These are phyloP conservation scores for Blastobotrys petasosporus DNA, from an alignment of 1,139 yeast species.

Conservation along the genomic window DNA sequence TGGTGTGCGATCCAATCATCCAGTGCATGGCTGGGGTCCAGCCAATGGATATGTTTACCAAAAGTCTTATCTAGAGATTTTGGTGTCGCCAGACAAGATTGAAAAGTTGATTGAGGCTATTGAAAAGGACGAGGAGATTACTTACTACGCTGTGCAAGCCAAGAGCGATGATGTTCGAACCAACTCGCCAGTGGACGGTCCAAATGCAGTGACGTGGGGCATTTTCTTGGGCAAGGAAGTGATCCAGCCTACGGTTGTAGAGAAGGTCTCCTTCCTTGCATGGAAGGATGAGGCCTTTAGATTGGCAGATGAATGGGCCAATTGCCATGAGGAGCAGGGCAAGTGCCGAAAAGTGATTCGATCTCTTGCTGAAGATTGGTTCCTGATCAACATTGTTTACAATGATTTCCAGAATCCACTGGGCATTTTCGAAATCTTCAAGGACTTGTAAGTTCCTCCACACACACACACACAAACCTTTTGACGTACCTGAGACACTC, in stretches of 20 bases:
- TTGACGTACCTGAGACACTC: not conserved
- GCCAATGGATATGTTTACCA: slow-evolving; percentile 86
- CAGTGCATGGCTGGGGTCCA: slow-evolving; percentile 93
- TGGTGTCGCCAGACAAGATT: slow-evolving; percentile 57
- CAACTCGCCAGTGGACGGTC: slow-evolving; percentile 69
- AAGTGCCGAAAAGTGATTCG: slow-evolving; percentile 41
- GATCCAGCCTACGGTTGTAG: slow-evolving; percentile 90
- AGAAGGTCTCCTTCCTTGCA: slow-evolving; percentile 77
- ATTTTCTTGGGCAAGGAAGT: slow-evolving; percentile 90
- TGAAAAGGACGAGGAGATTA: slow-evolving; percentile 47
- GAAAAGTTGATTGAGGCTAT: slow-evolving; percentile 40
- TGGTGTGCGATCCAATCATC: slow-evolving; percentile 66
- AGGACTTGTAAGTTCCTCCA: slow-evolving; percentile 16
- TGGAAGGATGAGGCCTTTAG: slow-evolving; percentile 96
- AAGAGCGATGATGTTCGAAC: slow-evolving; percentile 45
- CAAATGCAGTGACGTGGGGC: slow-evolving; percentile 98
- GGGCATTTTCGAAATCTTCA: slow-evolving; percentile 34
- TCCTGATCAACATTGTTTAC: slow-evolving; percentile 83
- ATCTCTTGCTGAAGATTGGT: slow-evolving; percentile 52
- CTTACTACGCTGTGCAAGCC: slow-evolving; percentile 72
- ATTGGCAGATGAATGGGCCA: slow-evolving; percentile 75
- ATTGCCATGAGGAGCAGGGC: slow-evolving; percentile 37
- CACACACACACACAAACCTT: not conserved
- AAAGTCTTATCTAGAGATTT: slow-evolving; percentile 82
- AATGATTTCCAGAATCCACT: slow-evolving; percentile 52